A percentile compares a stretch with the other conserved stretches of the same genome.
phyloP scores from a whole-genome alignment of 2,329 filamentous ascomycete species.

The Salinomyces thailandicus region DNA sequence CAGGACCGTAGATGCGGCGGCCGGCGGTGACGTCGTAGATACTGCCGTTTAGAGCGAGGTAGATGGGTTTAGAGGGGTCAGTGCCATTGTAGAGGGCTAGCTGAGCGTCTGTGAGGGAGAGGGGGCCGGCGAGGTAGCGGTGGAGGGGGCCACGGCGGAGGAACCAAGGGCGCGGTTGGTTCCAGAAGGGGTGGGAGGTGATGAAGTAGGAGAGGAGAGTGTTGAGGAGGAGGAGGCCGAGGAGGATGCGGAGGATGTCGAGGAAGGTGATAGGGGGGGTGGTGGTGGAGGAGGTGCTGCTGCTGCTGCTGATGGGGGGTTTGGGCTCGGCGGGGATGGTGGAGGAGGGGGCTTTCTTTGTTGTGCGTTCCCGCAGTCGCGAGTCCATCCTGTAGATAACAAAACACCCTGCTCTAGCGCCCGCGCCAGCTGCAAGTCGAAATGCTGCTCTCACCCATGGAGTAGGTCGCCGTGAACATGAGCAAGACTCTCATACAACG shows the following conservation, averaged over 20 bases:
- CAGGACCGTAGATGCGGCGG: constrained; percentile 46
- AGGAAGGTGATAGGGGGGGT: constrained; percentile 5
- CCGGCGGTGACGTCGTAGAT: constrained; percentile 74
- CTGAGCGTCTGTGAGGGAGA: constrained; percentile 63
- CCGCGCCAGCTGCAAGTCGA: too few relatives aligned
- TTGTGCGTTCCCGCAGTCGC: too few relatives aligned
- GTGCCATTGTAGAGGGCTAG: constrained; percentile 67
- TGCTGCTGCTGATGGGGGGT: too few relatives aligned
- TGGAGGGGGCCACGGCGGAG: constrained; percentile 49
- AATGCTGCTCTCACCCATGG: too few relatives aligned
- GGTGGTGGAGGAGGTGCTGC: neutral
- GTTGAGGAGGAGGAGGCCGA: constrained; percentile 26
- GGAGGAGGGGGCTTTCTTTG: neutral
- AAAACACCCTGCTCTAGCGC: too few relatives aligned
- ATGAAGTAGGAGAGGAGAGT: constrained; percentile 29
- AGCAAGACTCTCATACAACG: too few relatives aligned
- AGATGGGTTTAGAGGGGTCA: constrained; percentile 65
- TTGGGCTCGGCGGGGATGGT: neutral
- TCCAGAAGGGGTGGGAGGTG: constrained; percentile 50
- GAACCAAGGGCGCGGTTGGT: constrained; percentile 50
- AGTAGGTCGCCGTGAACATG: too few relatives aligned
- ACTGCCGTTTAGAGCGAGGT: constrained; percentile 78
- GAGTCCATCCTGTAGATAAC: too few relatives aligned
- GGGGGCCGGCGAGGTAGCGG: constrained; percentile 51
- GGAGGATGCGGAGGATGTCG: constrained; percentile 26